A percentile compares a stretch with the other conserved stretches of the same genome.
Conservation (phyloP, 768 basidiomycete species). For the Astraeus odoratus region DNA sequence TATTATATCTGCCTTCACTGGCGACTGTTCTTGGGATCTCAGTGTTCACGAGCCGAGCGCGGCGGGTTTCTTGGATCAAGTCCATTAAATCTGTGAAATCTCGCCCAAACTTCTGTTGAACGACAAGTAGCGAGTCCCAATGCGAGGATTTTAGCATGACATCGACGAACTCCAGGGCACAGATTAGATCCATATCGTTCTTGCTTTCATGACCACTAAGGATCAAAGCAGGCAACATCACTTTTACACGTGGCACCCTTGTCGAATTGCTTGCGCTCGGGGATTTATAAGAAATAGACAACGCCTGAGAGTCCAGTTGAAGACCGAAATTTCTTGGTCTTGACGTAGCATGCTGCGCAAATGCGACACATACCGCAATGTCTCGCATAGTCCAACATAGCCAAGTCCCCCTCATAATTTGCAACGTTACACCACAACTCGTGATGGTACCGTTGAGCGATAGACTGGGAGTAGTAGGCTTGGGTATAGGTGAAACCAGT, state of each 20-base stretch:
- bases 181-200: slow-evolving; percentile 42
- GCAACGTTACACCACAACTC: slow-evolving; percentile 55
- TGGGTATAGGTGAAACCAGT: slow-evolving; percentile 17
- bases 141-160: slow-evolving; percentile 74
- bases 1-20: slow-evolving; percentile 32
- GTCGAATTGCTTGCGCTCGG: slow-evolving; percentile 27
- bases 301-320: slow-evolving; percentile 53
- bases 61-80: slow-evolving; percentile 56
- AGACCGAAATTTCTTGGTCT: slow-evolving; percentile 50
- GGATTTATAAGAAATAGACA: slow-evolving; percentile 50
- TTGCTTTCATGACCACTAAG: slow-evolving; percentile 52
- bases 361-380: slow-evolving; percentile 41
- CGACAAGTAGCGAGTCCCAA: slow-evolving; percentile 75
- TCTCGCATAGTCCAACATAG: slow-evolving; percentile 64
- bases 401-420: slow-evolving; percentile 88
- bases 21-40: slow-evolving; percentile 9
- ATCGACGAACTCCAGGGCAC: slow-evolving; percentile 61
- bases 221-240: slow-evolving; percentile 60
- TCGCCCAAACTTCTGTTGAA: slow-evolving; percentile 86
- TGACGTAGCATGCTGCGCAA: slow-evolving; percentile 26
- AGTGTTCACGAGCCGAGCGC: slow-evolving; percentile 14
- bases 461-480: slow-evolving; percentile 19
- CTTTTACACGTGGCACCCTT: slow-evolving; percentile 46
- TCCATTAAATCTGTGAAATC: slow-evolving; percentile 78
- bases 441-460: slow-evolving; percentile 49